Percentiles rank a stretch among this genome's conserved stretches.
Evolutionary conservation across 306 rosid species (phyloP).

Genomic region (Fagus sylvatica): DNA sequence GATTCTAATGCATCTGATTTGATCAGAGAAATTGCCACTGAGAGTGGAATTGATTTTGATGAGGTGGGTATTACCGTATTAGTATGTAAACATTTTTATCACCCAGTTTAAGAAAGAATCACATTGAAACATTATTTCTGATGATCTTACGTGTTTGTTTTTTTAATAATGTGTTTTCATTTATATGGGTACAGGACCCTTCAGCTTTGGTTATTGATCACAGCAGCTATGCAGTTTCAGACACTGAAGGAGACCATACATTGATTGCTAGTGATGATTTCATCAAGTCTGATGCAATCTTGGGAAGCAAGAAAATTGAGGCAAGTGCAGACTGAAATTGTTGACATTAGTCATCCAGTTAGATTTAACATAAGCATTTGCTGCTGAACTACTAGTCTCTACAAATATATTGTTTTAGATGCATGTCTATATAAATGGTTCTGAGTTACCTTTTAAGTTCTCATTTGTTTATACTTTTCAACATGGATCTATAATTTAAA

Average conservation of each 20-base stretch:
- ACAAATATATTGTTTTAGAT: background rate
- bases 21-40: slow-evolving; percentile 76
- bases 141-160: too few species aligned
- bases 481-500: background rate
- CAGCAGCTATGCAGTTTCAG: slow-evolving; percentile 74
- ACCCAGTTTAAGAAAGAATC: too few species aligned
- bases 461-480: background rate
- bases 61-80: slow-evolving; percentile 55
- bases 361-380: background rate
- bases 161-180: too few species aligned
- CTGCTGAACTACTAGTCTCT: background rate
- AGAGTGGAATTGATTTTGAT: slow-evolving; percentile 94
- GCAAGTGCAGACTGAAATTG: slow-evolving; percentile 42
- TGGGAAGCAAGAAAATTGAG: slow-evolving; percentile 82
- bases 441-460: background rate
- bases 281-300: slow-evolving; percentile 67
- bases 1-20: slow-evolving; percentile 85
- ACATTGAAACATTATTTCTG: too few species aligned
- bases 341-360: background rate
- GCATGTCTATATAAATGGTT: background rate
- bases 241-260: slow-evolving; percentile 84
- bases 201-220: slow-evolving; percentile 83
- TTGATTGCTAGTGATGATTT: slow-evolving; percentile 85
- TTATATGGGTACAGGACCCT: slow-evolving; percentile 50
- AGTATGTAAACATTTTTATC: too few species aligned